A percentile compares a stretch with the other conserved stretches of the same genome.
Conservation (phyloP, 2,329 filamentous ascomycete species). For the Tolypocladium tundrense region DNA sequence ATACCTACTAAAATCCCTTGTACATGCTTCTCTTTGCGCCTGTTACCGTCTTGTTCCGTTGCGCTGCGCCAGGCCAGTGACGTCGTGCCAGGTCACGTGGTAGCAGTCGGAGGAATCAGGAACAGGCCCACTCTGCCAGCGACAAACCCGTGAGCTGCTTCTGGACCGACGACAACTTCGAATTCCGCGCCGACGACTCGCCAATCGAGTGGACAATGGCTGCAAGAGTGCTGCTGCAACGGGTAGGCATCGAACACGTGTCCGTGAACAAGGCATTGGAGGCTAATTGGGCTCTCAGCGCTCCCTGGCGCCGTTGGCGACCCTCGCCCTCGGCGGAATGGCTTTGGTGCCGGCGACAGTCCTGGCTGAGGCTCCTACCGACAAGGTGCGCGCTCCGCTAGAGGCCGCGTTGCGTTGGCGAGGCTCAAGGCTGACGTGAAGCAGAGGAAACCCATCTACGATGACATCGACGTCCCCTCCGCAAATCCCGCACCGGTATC, state of each 20-base stretch:
- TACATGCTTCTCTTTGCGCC: not conserved
- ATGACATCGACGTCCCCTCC: conserved; percentile 46
- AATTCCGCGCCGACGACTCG: conserved; percentile 14
- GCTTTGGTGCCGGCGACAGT: conserved; percentile 36
- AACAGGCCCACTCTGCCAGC: conserved; percentile 3
- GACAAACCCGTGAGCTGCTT: conserved; percentile 1
- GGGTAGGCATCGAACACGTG: conserved; percentile 26
- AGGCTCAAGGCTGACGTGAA: conserved; percentile 2
- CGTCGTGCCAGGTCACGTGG: conserved; percentile 5
- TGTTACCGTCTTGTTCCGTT: too few species aligned
- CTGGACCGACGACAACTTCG: conserved; percentile 10
- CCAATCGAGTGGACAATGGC: conserved; percentile 44
- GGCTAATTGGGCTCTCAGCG: conserved; percentile 30
- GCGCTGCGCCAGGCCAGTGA: not conserved
- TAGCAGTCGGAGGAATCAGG: conserved; percentile 2
- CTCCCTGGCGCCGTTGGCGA: conserved; percentile 42
- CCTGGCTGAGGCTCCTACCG: conserved; percentile 39
- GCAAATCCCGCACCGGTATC: conserved; percentile 14
- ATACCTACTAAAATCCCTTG: not conserved
- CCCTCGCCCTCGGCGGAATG: conserved; percentile 37
- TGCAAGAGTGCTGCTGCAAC: conserved; percentile 48
- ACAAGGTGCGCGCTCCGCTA: conserved; percentile 17
- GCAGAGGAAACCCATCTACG: conserved; percentile 68
- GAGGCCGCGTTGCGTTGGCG: too few species aligned
- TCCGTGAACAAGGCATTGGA: conserved; percentile 7